Evolutionary conservation across 1,284 basidiomycete species (phyloP).

Genomic region (Schizophyllum amplum): DNA sequence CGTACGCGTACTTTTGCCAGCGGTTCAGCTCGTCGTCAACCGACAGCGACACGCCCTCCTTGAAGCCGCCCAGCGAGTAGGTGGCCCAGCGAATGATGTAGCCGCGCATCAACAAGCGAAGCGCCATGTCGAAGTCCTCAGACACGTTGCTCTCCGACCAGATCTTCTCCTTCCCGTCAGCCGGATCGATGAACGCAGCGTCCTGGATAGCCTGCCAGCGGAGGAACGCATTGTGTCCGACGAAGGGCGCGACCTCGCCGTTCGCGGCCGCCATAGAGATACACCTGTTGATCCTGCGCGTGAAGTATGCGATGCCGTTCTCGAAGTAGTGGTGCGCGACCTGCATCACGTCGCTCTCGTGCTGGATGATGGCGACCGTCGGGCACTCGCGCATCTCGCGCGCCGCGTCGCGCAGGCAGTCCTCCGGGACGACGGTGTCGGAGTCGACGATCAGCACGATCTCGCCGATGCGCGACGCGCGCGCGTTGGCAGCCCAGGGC

Average conservation of each 20-base stretch:
- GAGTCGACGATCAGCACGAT: constrained; percentile 69
- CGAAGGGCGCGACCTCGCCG: constrained; percentile 78
- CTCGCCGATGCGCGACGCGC: constrained; percentile 51
- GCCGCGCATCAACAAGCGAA: constrained; percentile 43
- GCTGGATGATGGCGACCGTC: constrained; percentile 74
- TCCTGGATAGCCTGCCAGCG: constrained; percentile 82
- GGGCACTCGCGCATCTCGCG: constrained; percentile 67
- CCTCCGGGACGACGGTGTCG: constrained; percentile 76
- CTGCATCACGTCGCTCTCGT: constrained; percentile 75
- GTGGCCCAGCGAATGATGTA: constrained; percentile 80
- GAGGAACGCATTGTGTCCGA: constrained; percentile 83
- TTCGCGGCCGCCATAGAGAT: constrained; percentile 66
- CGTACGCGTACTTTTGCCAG: constrained; percentile 72
- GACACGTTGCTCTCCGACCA: constrained; percentile 82
- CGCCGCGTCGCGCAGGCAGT: constrained; percentile 78
- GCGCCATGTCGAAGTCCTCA: constrained; percentile 75
- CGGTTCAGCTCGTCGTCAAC: constrained; percentile 73
- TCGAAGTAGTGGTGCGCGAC: constrained; percentile 84
- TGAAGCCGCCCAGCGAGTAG: constrained; percentile 72
- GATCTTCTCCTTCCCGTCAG: constrained; percentile 56
- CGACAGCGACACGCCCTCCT: constrained; percentile 83
- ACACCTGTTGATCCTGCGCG: constrained; percentile 50
- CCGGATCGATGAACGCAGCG: constrained; percentile 59
- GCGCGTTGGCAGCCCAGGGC: constrained; percentile 64
- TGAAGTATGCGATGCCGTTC: constrained; percentile 78